phyloP scores from a whole-genome alignment of 2,329 filamentous ascomycete species.

The Apiospora koreana region DNA sequence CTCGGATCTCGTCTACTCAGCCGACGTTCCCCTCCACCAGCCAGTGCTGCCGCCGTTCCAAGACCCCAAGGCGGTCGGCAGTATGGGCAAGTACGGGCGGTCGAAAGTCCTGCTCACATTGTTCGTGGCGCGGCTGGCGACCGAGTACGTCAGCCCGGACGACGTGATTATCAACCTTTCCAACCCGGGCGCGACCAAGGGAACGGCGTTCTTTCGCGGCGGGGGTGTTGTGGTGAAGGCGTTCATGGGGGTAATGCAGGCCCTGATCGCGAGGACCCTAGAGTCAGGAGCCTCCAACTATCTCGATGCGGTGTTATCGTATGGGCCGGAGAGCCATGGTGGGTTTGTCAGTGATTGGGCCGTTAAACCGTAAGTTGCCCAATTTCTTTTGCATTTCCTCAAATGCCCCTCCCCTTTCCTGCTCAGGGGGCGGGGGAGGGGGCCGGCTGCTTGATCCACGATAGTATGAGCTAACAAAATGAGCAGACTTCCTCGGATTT shows the following conservation, averaged over 20 bases:
- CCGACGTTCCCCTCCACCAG: background rate
- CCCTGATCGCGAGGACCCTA: background rate
- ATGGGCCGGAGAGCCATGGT: slow-evolving; percentile 13
- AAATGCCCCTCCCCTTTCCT: background rate
- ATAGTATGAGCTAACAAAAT: background rate
- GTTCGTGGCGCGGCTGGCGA: slow-evolving; percentile 11
- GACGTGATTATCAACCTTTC: slow-evolving; percentile 13
- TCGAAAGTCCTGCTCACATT: slow-evolving; percentile 6
- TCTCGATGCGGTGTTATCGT: slow-evolving; percentile 11
- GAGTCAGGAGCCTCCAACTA: slow-evolving; percentile 12
- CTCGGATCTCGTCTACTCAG: slow-evolving; percentile 15
- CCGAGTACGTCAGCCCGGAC: background rate
- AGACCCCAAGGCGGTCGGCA: background rate
- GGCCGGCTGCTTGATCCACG: background rate
- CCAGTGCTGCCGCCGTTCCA: background rate
- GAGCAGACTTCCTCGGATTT: background rate
- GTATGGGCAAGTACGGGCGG: background rate
- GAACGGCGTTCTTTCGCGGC: slow-evolving; percentile 10
- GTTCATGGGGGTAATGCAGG: background rate
- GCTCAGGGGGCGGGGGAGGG: background rate
- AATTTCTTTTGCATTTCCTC: background rate
- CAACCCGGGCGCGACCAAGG: slow-evolving; percentile 12
- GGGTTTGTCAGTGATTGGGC: slow-evolving; percentile 15
- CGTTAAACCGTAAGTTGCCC: slow-evolving; percentile 14
- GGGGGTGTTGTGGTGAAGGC: background rate